Evolutionary conservation across 257 asterid species (phyloP), one percentile per base, ranked within the genome.

Genomic region (Petunia axillaris): DNA sequence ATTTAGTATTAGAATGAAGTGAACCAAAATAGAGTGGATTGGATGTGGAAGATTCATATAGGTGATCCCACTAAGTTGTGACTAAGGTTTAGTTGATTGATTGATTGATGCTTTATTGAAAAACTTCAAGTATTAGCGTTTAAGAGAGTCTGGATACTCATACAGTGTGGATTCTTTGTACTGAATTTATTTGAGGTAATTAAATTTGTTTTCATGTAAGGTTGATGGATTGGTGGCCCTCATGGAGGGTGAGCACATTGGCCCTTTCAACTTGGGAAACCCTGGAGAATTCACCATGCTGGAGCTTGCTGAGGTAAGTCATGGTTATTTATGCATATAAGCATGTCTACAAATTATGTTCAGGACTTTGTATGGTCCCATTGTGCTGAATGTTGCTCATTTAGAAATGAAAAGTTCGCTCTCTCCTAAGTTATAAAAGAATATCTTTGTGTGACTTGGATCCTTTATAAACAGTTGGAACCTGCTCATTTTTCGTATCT

Each of bases 161-260:
- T 70, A 10, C 46, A 25, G 5, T 11, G 35, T 16, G 44, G 77
- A 9, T 25, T 71, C 59, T 71, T 71, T 71, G 6, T 48, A 8
- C 44, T 43, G 76, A 25, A 3, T 48, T 48, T 48, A 48, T 71
- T 48, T 35, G 11, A 35, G 60, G 36, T 48, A 50, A 6, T 5
- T 50, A 9, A 53, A 3, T 5, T 70, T 70, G 74, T 63, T 54
- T 11, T 75, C 9, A 37, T 80, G 52, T 52, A 77, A 88, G 91
- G 91, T 88, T 76, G 87, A 88, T 81, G 91, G 91, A 54, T 74
- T 88, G 77, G 81, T 86, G 81, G 90, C 90, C 11, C 75, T 88
- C 82, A 88, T 88, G 91, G 91, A 88, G 79, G 76, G 87, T 1
- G 91, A 88, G 85, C 91, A 88, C n/a, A 85, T 85, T n/a, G 91